A percentile compares a stretch with the other conserved stretches of the same genome.
These are phyloP conservation scores for Mycena kentingensis DNA, from an alignment of 768 basidiomycete species.

Conservation along the genomic window DNA sequence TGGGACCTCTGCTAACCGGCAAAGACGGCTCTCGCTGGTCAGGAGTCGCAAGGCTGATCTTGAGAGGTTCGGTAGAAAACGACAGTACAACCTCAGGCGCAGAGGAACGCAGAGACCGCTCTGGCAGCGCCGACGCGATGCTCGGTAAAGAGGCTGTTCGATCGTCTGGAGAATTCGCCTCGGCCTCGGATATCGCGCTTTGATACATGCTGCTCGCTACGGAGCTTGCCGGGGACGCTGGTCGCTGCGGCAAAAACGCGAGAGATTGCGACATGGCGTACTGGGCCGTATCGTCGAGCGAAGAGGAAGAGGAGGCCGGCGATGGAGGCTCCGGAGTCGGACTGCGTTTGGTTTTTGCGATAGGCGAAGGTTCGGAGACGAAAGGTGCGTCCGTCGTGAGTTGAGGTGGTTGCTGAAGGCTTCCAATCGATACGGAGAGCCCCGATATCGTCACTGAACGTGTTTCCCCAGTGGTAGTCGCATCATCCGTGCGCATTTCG, in stretches of 20 bases:
- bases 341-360: conserved; percentile 24
- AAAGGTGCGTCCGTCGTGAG: background rate
- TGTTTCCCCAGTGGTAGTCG: conserved; percentile 29
- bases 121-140: conserved; percentile 10
- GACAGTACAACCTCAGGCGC: conserved; percentile 52
- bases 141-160: conserved; percentile 8
- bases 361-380: conserved; percentile 24
- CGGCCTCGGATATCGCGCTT: conserved; percentile 58
- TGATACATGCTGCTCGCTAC: conserved; percentile 74
- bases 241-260: conserved; percentile 54
- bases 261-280: conserved; percentile 78
- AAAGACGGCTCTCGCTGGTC: conserved; percentile 12
- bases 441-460: conserved; percentile 61
- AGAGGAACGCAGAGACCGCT: conserved; percentile 2
- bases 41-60: conserved; percentile 52
- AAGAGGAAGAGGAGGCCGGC: conserved; percentile 56
- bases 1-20: conserved; percentile 5
- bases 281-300: conserved; percentile 65
- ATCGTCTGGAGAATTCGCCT: conserved; percentile 15
- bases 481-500: conserved; percentile 28
- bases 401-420: conserved; percentile 33
- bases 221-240: conserved; percentile 48
- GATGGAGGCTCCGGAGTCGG: conserved; percentile 37
- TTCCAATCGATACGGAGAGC: conserved; percentile 52
- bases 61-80: conserved; percentile 63